Evolutionary conservation across 2,329 filamentous ascomycete species (phyloP), one percentile per base, ranked within the genome.

Genomic region (Colletotrichum acutatum): DNA sequence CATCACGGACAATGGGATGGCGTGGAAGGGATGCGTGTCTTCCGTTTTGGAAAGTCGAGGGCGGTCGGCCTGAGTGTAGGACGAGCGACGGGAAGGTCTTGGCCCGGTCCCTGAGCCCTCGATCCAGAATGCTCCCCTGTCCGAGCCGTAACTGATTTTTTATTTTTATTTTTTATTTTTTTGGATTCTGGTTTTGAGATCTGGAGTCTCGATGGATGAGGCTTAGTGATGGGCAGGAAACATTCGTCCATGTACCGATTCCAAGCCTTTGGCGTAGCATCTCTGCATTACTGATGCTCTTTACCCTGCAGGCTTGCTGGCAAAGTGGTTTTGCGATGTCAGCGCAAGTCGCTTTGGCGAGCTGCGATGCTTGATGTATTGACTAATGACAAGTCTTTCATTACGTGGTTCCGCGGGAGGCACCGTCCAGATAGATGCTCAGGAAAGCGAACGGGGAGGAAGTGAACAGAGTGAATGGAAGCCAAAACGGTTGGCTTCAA

Each of bases 41-140:
- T 68, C 64, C 69, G 69, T 72, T 68, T 68, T 56, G 66, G 61
- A 72, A 52, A 24, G 52, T 61, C 58, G n/a, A 61, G 59, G 66
- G 26, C 46, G 24, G n/a, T 26, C 16, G 8, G 53, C 54, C 62
- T 37, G 7, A 70, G 62, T 60, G 53, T 65, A 60, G 59, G 53
- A 63, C 69, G 32, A 56, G 61, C 26, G 42, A 34, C 70, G 66
- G 70, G 42, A 69, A 64, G 22, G 32, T 19, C 59, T 59, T 69
- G 70, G 66, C 42, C 66, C 69, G 69, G 69, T 57, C 58, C 66
- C 59, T 63, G 58, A 68, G 26, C n/a, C 9, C 60, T 52, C 60
- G 12, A 22, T 28, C 12, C 26, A 49, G 28, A 19, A 16, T 12
- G 42, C 26, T 28, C 34, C 8, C 14, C 34, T 9, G 16, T 19